A percentile compares a stretch with the other conserved stretches of the same genome.
Conservation (phyloP, 2,329 filamentous ascomycete genomes). For the Talaromyces sp. region DNA sequence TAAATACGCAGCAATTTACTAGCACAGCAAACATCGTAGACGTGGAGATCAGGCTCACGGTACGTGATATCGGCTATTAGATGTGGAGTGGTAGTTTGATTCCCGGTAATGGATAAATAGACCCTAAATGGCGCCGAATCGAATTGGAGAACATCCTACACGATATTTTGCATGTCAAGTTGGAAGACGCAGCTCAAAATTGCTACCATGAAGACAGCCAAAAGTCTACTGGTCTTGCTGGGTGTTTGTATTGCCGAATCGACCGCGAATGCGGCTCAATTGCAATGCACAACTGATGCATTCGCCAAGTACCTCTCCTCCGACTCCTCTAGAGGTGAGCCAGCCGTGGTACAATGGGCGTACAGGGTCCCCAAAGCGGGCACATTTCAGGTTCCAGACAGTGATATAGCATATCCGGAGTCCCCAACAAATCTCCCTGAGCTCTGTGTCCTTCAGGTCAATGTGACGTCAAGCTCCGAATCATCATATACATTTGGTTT, state of each 20-base stretch:
- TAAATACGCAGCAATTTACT: neutral
- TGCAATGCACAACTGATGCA: neutral
- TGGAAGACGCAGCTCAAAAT: neutral
- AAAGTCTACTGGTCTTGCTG: neutral
- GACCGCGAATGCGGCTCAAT: neutral
- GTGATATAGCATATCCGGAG: conserved; percentile 8
- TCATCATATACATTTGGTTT: conserved; percentile 7
- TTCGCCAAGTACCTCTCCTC: neutral
- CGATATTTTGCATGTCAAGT: neutral
- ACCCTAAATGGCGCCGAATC: neutral
- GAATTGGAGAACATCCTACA: neutral
- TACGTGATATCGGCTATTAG: neutral
- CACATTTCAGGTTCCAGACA: conserved; percentile 4
- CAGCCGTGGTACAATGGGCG: neutral
- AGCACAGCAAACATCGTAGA: neutral
- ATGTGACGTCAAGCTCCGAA: conserved; percentile 6
- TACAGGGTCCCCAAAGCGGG: neutral
- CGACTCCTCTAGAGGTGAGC: neutral
- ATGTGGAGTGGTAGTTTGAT: neutral
- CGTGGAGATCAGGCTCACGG: neutral
- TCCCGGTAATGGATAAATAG: neutral
- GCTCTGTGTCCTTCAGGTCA: conserved; percentile 10
- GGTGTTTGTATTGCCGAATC: neutral
- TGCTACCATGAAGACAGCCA: neutral
- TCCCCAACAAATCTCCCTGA: conserved; percentile 10